A percentile compares a stretch with the other conserved stretches of the same genome.
Evolutionary conservation across 2,329 filamentous ascomycete genomes (phyloP).

Genomic region (Proliferodiscus dingleyae): DNA sequence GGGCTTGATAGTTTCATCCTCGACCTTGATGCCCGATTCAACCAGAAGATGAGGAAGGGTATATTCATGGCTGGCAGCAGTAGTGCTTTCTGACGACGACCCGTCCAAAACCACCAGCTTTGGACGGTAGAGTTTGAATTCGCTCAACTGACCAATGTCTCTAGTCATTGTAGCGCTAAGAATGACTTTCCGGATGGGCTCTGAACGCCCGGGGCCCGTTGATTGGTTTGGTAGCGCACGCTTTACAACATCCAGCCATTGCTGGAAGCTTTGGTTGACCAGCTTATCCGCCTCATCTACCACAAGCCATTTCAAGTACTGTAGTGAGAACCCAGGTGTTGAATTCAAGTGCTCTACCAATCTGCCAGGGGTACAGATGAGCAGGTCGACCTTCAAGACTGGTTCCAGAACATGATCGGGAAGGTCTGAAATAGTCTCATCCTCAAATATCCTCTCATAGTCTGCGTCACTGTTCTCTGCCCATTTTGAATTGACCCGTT

Average conservation of each 20-base stretch:
- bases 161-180: slow-evolving; percentile 89
- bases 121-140: slow-evolving; percentile 67
- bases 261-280: slow-evolving; percentile 85
- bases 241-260: slow-evolving; percentile 75
- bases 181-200: slow-evolving; percentile 68
- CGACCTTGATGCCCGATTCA: slow-evolving; percentile 64
- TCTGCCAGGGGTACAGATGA: slow-evolving; percentile 87
- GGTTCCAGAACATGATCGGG: slow-evolving; percentile 61
- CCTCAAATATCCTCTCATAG: slow-evolving; percentile 31
- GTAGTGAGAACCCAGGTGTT: slow-evolving; percentile 75
- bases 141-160: slow-evolving; percentile 74
- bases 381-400: slow-evolving; percentile 72
- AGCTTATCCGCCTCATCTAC: slow-evolving; percentile 93
- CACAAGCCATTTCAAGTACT: slow-evolving; percentile 78
- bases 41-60: slow-evolving; percentile 58
- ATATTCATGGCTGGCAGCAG: slow-evolving; percentile 42
- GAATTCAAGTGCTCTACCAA: slow-evolving; percentile 85
- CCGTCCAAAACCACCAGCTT: slow-evolving; percentile 70
- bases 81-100: slow-evolving; percentile 22
- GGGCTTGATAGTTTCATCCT: slow-evolving; percentile 69
- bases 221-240: slow-evolving; percentile 42
- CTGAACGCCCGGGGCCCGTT: slow-evolving; percentile 12
- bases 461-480: slow-evolving; percentile 40
- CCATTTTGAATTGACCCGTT: slow-evolving; percentile 40
- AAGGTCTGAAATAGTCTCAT: slow-evolving; percentile 37